Conservation (phyloP, 23 red algal genomes). For the Porphyridium purpureum region DNA sequence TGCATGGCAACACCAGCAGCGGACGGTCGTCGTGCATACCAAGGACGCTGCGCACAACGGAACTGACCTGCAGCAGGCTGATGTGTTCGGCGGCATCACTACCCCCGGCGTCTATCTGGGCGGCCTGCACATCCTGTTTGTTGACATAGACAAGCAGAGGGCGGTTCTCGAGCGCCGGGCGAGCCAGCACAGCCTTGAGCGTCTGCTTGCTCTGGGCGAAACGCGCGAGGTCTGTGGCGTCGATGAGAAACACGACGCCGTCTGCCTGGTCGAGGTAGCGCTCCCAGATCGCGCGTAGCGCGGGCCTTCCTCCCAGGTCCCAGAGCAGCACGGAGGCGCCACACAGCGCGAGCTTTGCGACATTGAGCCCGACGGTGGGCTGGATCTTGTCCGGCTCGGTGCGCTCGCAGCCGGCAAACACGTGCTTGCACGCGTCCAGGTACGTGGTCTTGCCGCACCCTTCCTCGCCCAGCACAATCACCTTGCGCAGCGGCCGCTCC, state of each 20-base stretch:
- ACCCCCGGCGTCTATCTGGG: too few species aligned
- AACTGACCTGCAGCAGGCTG: too few species aligned
- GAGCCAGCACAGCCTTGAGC: background rate
- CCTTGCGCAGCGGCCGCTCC: background rate
- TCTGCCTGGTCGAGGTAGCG: slow-evolving; percentile 59
- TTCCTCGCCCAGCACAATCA: background rate
- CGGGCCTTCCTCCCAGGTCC: slow-evolving; percentile 66
- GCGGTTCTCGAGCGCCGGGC: background rate
- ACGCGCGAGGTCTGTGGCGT: slow-evolving; percentile 18
- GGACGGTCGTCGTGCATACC: too few species aligned
- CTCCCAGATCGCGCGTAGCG: slow-evolving; percentile 57
- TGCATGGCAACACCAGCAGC: too few species aligned
- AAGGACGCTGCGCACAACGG: too few species aligned
- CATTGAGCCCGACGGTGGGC: slow-evolving; percentile 78
- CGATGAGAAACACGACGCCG: slow-evolving; percentile 68
- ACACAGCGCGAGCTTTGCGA: slow-evolving; percentile 22
- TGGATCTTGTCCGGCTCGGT: slow-evolving; percentile 4
- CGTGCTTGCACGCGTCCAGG: background rate
- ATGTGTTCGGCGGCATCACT: too few species aligned
- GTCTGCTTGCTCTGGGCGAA: background rate
- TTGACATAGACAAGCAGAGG: background rate
- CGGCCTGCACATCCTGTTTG: background rate
- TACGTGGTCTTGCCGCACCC: background rate
- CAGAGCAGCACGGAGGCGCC: slow-evolving; percentile 31
- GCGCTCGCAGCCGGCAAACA: background rate